Evolutionary conservation across 2,329 filamentous ascomycete genomes (phyloP).

Genomic region (Aureobasidium uvarum): DNA sequence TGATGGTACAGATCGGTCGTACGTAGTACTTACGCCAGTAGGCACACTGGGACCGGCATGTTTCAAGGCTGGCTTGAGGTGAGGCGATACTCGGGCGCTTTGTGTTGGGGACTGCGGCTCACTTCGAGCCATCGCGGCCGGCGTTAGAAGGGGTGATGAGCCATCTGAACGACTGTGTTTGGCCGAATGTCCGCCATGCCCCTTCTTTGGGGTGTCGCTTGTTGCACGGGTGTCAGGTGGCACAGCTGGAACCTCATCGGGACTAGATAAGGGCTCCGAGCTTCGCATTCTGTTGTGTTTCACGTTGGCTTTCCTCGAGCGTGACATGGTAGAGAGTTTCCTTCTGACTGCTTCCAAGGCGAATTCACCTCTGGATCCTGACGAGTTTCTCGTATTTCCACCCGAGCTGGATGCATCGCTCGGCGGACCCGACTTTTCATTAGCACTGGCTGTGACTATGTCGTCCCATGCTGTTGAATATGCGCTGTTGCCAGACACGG

Average conservation of each 20-base stretch:
- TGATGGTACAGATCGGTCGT: constrained; percentile 31
- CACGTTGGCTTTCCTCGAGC: neutral
- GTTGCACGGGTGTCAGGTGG: neutral
- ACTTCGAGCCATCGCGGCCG: neutral
- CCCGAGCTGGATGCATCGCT: neutral
- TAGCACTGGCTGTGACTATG: neutral
- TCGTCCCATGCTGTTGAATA: neutral
- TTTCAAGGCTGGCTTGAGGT: constrained; percentile 14
- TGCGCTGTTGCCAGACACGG: constrained; percentile 3
- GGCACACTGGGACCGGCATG: constrained; percentile 23
- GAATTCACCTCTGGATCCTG: neutral
- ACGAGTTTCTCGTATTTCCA: neutral
- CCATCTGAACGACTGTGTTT: constrained; percentile 1
- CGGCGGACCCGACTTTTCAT: neutral
- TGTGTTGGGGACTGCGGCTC: neutral
- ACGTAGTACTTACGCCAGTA: constrained; percentile 30
- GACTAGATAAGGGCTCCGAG: neutral
- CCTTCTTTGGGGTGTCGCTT: neutral
- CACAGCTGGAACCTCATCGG: neutral
- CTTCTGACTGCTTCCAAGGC: constrained; percentile 7
- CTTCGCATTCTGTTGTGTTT: neutral
- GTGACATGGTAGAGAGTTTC: constrained; percentile 12
- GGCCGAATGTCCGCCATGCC: neutral
- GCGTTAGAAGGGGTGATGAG: neutral
- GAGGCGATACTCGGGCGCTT: neutral